Evolutionary conservation across 208 protist genomes (phyloP), one percentile per base, ranked within the genome.

Genomic region (Leishmania mexicana): DNA sequence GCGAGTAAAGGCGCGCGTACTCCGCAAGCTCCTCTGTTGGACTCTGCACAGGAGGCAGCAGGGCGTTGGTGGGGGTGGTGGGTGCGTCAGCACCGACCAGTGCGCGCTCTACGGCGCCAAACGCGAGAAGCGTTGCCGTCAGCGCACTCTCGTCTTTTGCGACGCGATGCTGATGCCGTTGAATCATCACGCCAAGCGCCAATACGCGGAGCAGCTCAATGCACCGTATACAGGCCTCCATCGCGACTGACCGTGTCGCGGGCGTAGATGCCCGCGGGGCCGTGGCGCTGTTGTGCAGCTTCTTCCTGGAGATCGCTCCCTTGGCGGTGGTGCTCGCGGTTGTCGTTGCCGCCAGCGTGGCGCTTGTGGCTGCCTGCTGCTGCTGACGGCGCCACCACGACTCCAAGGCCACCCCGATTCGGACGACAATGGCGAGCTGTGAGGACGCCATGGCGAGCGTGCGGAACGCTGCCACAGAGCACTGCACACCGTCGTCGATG

Each of bases 341-440:
- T 57, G 67, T 31, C 4, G 65, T 19, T 54, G 57, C 57, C n/a
- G 77, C 54, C 13, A 47, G 42, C 54, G 62, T 83, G 6, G 78
- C 35, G 21, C 51, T 40, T 1, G 47, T 35, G 2, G 45, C 28
- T 57, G 72, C 62, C 72, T 73, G 45, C 40, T 84, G 38, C 71
- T 21, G 54, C 78, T 85, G 81, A 28, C 45, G 45, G 53, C 82
- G 78, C 72, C 71, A 82, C 82, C 82, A 85, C 74, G 35, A 31
- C 35, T 85, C 82, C 74, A 85, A 73, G 24, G 82, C 57, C 42
- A 85, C 71, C 17, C 82, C 78, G 1, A 85, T 67, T 0, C 77
- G 77, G 64, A 85, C 82, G 8, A 76, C 78, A 10, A 85, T 67
- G 4, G 35, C 31, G 13, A 71, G 62, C 11, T 77, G 77, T 15